phyloP scores from a whole-genome alignment of 1,139 yeast genomes.

The Pichia norvegensis region DNA sequence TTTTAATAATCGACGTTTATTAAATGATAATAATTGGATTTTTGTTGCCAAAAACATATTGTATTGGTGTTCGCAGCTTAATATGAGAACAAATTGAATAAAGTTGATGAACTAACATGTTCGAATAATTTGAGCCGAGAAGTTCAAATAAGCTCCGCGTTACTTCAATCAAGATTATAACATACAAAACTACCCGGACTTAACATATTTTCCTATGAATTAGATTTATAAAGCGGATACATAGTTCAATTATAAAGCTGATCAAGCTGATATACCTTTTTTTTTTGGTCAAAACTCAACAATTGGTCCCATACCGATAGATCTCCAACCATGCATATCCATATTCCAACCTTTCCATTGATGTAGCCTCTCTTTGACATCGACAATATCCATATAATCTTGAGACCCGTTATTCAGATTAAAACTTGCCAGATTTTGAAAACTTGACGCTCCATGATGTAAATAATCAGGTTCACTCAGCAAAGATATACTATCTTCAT shows the following conservation, averaged over 20 bases:
- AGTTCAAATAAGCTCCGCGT: neutral
- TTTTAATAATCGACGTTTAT: neutral
- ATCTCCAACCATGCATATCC: conserved; percentile 78
- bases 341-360: conserved; percentile 82
- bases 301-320: conserved; percentile 53
- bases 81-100: no score
- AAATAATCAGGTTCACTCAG: conserved; percentile 14
- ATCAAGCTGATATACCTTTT: no score
- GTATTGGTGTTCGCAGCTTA: neutral
- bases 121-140: neutral
- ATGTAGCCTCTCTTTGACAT: conserved; percentile 26
- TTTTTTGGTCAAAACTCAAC: conserved; percentile 36
- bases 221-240: no score
- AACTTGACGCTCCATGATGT: conserved; percentile 16
- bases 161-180: neutral
- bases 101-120: no score
- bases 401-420: conserved; percentile 20
- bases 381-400: conserved; percentile 27
- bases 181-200: neutral
- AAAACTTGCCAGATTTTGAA: conserved; percentile 21
- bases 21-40: neutral
- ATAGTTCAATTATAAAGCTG: no score
- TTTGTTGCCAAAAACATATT: neutral
- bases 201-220: no score
- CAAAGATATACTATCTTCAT: conserved; percentile 18